phyloP scores from a whole-genome alignment of 306 rosid genomes.

The Morella rubra region DNA sequence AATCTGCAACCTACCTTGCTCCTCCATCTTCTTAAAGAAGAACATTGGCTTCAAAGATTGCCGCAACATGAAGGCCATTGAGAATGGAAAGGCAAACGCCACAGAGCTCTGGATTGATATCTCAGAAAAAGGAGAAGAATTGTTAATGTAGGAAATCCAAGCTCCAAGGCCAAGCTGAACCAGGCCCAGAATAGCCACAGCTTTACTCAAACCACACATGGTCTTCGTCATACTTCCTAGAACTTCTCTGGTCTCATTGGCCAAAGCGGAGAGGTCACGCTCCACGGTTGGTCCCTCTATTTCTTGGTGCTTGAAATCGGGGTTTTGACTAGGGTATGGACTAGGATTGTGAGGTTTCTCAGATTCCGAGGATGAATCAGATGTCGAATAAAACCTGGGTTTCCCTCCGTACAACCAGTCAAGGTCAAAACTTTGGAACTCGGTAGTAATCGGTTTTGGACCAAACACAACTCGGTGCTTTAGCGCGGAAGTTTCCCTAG shows the following conservation, averaged over 20 bases:
- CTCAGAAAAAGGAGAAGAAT: conserved; percentile 37
- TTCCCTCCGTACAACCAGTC: neutral
- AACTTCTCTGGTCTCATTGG: conserved; percentile 60
- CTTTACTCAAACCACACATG: conserved; percentile 58
- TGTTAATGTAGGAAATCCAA: conserved; percentile 55
- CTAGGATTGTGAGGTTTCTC: conserved; percentile 37
- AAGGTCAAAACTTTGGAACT: neutral
- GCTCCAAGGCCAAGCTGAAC: conserved; percentile 72
- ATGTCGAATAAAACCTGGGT: conserved; percentile 28
- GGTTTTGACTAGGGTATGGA: conserved; percentile 60
- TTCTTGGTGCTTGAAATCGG: conserved; percentile 82
- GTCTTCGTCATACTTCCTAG: conserved; percentile 56
- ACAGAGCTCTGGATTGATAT: conserved; percentile 61
- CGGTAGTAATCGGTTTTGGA: neutral
- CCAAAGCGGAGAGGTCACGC: conserved; percentile 63
- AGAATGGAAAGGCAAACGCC: conserved; percentile 76
- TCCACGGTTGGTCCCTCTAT: conserved; percentile 95
- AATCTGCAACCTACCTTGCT: conserved; percentile 67
- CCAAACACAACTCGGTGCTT: neutral
- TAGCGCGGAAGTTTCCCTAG: neutral
- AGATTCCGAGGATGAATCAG: conserved; percentile 38
- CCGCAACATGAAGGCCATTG: conserved; percentile 70
- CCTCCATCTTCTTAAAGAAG: conserved; percentile 70
- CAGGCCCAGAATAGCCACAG: conserved; percentile 55
- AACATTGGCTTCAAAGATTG: conserved; percentile 57